A percentile compares a stretch with the other conserved stretches of the same genome.
Evolutionary conservation across 2,329 filamentous ascomycete genomes (phyloP).

Genomic region (Scedosporium boydii): DNA sequence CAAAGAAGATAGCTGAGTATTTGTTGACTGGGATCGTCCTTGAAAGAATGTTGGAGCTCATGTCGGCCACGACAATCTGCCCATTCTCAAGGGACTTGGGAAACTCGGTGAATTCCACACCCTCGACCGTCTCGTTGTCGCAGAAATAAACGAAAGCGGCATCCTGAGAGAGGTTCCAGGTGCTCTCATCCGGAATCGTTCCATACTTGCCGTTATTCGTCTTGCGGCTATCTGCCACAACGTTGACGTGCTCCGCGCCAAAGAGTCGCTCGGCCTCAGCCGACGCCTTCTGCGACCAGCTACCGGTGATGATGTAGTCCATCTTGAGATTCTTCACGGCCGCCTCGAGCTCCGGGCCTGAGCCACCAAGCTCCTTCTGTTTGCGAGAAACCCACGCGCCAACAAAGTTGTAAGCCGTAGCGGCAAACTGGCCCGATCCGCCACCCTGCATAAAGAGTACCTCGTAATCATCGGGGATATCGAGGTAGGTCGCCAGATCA

Average conservation of each 20-base stretch:
- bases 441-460: constrained; percentile 82
- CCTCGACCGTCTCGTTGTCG: constrained; percentile 90
- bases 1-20: constrained; percentile 80
- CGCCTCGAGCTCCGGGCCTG: constrained; percentile 35
- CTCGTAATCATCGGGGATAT: constrained; percentile 80
- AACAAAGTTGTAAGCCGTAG: constrained; percentile 75
- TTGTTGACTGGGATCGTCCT: constrained; percentile 67
- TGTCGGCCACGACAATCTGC: constrained; percentile 47
- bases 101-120: constrained; percentile 75
- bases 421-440: constrained; percentile 77
- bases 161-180: constrained; percentile 64
- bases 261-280: constrained; percentile 73
- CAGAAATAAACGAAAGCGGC: constrained; percentile 79
- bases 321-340: constrained; percentile 60
- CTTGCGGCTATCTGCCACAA: constrained; percentile 60
- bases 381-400: constrained; percentile 66
- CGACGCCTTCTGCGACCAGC: constrained; percentile 79
- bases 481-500: constrained; percentile 62
- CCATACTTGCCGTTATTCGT: constrained; percentile 75
- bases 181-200: constrained; percentile 65
- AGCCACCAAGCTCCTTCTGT: constrained; percentile 46
- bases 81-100: constrained; percentile 20
- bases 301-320: constrained; percentile 85
- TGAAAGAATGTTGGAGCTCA: constrained; percentile 84
- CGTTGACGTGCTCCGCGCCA: constrained; percentile 70